Evolutionary conservation across 805 yeast genomes (phyloP).

Genomic region (Kodamaea jinghongensis): DNA sequence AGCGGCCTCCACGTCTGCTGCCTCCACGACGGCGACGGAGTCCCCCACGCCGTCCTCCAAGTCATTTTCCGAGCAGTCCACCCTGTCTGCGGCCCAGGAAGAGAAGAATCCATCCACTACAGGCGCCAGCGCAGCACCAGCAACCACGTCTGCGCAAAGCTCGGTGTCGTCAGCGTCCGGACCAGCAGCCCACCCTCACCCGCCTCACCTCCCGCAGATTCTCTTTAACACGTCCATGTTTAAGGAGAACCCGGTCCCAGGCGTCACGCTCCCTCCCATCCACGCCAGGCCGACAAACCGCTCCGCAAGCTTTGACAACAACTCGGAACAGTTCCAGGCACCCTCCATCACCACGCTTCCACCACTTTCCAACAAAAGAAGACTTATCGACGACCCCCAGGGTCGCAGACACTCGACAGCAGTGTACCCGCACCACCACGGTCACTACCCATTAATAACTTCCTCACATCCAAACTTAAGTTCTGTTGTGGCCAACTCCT

Average conservation of each 20-base stretch:
- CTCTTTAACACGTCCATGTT: constrained; percentile 45
- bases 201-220: constrained; percentile 28
- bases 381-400: constrained; percentile 15
- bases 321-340: constrained; percentile 9
- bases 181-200: constrained; percentile 14
- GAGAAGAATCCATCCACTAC: no score
- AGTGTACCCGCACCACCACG: constrained; percentile 7
- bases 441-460: constrained; percentile 5
- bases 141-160: not conserved
- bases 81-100: no score
- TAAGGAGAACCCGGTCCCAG: constrained; percentile 12
- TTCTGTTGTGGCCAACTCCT: constrained; percentile 5
- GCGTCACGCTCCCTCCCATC: constrained; percentile 7
- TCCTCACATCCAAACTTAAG: constrained; percentile 14
- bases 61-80: no score
- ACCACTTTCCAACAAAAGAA: constrained; percentile 15
- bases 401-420: constrained; percentile 16
- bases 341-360: constrained; percentile 12
- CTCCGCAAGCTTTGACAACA: constrained; percentile 7
- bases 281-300: constrained; percentile 9
- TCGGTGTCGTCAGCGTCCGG: not conserved
- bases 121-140: not conserved
- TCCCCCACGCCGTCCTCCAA: no score
- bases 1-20: constrained; percentile 5
- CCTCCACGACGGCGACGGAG: not conserved